Evolutionary conservation across 2,329 filamentous ascomycete genomes (phyloP).

Genomic region (Fusarium torreyae): DNA sequence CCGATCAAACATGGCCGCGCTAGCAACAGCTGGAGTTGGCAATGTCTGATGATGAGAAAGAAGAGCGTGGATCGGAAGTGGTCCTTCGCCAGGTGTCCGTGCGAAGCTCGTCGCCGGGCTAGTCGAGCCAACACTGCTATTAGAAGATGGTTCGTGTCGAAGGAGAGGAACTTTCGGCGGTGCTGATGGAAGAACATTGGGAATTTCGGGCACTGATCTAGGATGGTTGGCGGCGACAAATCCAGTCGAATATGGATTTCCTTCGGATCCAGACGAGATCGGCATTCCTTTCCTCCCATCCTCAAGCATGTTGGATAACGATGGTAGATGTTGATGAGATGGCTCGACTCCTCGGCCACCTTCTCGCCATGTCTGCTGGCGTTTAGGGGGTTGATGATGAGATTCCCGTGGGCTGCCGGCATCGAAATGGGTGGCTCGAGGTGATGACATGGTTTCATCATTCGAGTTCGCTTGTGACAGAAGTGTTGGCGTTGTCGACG

Average conservation of each 20-base stretch:
- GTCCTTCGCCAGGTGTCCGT: constrained; percentile 65
- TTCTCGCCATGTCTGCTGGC: constrained; percentile 51
- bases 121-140: constrained; percentile 60
- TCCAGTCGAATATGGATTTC: constrained; percentile 47
- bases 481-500: constrained; percentile 56
- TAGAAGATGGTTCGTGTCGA: constrained; percentile 63
- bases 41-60: constrained; percentile 61
- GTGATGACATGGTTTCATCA: constrained; percentile 63
- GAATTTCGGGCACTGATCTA: constrained; percentile 47
- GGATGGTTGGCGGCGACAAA: constrained; percentile 53
- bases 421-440: constrained; percentile 58
- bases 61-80: constrained; percentile 69
- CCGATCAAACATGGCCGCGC: constrained; percentile 40
- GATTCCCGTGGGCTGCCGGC: constrained; percentile 48
- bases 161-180: constrained; percentile 56
- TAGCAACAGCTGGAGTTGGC: constrained; percentile 30
- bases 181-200: constrained; percentile 50
- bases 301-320: constrained; percentile 65
- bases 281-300: constrained; percentile 48
- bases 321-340: constrained; percentile 58
- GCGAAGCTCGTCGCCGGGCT: constrained; percentile 55
- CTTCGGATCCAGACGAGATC: constrained; percentile 38
- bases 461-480: constrained; percentile 55
- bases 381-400: constrained; percentile 47
- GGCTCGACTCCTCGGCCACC: constrained; percentile 40